Percentiles rank a stretch among this genome's conserved stretches.
Evolutionary conservation across 768 basidiomycete genomes (phyloP).

Genomic region (Russula olivacea): DNA sequence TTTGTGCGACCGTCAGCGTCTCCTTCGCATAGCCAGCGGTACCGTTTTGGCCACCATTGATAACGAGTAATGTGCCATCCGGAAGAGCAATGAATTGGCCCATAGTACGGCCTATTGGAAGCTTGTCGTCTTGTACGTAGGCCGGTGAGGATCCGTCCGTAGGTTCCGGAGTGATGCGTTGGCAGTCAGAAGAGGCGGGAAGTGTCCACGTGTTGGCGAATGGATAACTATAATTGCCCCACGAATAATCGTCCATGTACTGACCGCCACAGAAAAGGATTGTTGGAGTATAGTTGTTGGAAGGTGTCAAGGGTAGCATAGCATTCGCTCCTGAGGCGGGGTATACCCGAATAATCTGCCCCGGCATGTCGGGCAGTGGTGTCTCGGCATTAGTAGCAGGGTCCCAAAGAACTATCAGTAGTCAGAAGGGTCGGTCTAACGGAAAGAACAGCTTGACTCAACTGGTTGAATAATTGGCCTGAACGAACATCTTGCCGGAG

Average conservation of each 20-base stretch:
- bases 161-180: constrained; percentile 83
- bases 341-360: constrained; percentile 71
- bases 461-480: constrained; percentile 78
- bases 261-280: constrained; percentile 89
- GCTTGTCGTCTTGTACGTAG: constrained; percentile 69
- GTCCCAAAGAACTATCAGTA: constrained; percentile 44
- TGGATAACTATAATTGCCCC: constrained; percentile 73
- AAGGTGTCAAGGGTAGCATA: constrained; percentile 87
- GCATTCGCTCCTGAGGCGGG: constrained; percentile 84
- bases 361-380: constrained; percentile 66
- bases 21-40: constrained; percentile 78
- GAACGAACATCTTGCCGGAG: constrained; percentile 73
- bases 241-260: constrained; percentile 63
- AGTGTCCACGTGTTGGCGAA: constrained; percentile 67
- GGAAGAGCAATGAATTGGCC: constrained; percentile 85
- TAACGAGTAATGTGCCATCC: constrained; percentile 66
- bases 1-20: constrained; percentile 33
- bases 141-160: constrained; percentile 51
- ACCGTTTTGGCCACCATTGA: constrained; percentile 81
- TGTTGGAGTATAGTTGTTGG: constrained; percentile 81
- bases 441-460: constrained; percentile 28
- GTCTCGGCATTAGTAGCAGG: constrained; percentile 51
- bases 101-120: constrained; percentile 79
- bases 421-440: constrained; percentile 16
- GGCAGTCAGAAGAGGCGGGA: constrained; percentile 67